A percentile compares a stretch with the other conserved stretches of the same genome.
These are phyloP conservation scores for Pichia sp. DNA, from an alignment of 1,139 yeast genomes.

Conservation along the genomic window DNA sequence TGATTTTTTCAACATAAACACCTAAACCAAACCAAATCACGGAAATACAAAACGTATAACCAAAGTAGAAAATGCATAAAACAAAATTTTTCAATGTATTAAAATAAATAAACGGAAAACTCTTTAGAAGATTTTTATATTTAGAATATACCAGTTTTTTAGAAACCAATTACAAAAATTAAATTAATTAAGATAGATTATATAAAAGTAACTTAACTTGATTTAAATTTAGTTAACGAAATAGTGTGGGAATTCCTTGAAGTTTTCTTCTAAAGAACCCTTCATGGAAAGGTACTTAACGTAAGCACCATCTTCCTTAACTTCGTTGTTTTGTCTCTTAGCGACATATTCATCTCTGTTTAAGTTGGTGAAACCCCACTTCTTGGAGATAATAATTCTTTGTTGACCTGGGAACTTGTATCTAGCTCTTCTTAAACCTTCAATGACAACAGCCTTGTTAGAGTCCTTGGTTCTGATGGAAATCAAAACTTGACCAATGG, in stretches of 20 bases:
- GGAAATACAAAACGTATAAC: too few relatives aligned
- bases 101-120: too few relatives aligned
- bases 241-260: constrained; percentile 93
- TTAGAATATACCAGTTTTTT: background rate
- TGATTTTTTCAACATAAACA: too few relatives aligned
- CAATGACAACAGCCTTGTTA: constrained; percentile 95
- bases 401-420: constrained; percentile 99
- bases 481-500: constrained; percentile 96
- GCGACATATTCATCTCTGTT: constrained; percentile 95
- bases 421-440: constrained; percentile 99
- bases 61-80: too few relatives aligned
- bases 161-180: background rate
- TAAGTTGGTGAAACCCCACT: constrained; percentile 99
- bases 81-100: too few relatives aligned
- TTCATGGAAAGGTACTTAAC: constrained; percentile 96
- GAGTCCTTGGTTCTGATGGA: constrained; percentile 98
- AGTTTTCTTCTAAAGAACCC: constrained; percentile 91
- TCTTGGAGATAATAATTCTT: constrained; percentile 97
- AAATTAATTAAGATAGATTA: constrained; percentile 1
- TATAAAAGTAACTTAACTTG: background rate
- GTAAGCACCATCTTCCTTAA: constrained; percentile 98
- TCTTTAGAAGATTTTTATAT: too few relatives aligned
- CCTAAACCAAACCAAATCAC: too few relatives aligned
- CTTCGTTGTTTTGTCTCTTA: constrained; percentile 95
- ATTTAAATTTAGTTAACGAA: constrained; percentile 38